These are phyloP conservation scores for Kazachstania bromeliacearum DNA, from an alignment of 805 yeast species.

Conservation along the genomic window DNA sequence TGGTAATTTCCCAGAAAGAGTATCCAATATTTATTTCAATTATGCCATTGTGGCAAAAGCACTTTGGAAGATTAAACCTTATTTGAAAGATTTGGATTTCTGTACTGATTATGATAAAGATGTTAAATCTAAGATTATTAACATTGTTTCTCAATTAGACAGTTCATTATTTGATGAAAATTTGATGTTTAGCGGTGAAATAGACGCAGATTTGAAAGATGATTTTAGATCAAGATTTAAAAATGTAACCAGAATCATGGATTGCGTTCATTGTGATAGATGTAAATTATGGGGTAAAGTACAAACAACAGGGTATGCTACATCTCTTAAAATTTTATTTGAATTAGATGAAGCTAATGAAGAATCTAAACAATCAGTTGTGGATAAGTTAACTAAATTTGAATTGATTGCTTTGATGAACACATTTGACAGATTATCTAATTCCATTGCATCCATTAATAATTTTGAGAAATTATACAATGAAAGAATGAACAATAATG, in stretches of 20 bases:
- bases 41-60: slow-evolving; percentile 82
- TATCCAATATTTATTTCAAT: slow-evolving; percentile 84
- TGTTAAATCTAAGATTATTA: slow-evolving; percentile 36
- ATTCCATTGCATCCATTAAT: slow-evolving; percentile 66
- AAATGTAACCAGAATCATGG: slow-evolving; percentile 90
- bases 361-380: slow-evolving; percentile 36
- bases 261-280: slow-evolving; percentile 96
- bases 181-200: slow-evolving; percentile 38
- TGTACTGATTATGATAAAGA: slow-evolving; percentile 37
- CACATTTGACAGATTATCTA: slow-evolving; percentile 86
- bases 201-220: slow-evolving; percentile 49
- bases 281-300: slow-evolving; percentile 97
- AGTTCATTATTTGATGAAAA: slow-evolving; percentile 42
- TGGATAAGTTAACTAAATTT: slow-evolving; percentile 56
- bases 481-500: slow-evolving; percentile 22
- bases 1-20: slow-evolving; percentile 80
- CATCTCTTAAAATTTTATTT: slow-evolving; percentile 83
- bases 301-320: slow-evolving; percentile 95
- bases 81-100: slow-evolving; percentile 42
- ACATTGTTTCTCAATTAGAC: slow-evolving; percentile 31
- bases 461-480: slow-evolving; percentile 54
- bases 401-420: slow-evolving; percentile 87
- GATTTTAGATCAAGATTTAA: slow-evolving; percentile 81
- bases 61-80: slow-evolving; percentile 53
- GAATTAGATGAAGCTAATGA: slow-evolving; percentile 49